These are phyloP conservation scores for Fraxinus anomala DNA, from an alignment of 257 asterid genomes.

Conservation along the genomic window DNA sequence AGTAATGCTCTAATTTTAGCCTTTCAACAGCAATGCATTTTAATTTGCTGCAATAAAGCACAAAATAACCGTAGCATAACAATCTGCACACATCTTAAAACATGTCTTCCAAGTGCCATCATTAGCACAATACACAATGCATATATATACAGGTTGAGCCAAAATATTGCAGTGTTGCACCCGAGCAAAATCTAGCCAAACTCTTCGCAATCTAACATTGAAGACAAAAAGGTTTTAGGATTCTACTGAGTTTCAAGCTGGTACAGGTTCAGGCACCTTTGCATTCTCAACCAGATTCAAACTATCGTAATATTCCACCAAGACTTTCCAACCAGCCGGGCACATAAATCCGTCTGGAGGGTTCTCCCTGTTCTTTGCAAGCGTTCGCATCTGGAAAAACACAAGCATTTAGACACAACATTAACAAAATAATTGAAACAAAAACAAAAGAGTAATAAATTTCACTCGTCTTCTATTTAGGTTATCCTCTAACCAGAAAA, in stretches of 20 bases:
- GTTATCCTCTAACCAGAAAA: too few relatives aligned
- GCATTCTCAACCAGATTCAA: constrained; percentile 36
- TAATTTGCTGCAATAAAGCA: too few relatives aligned
- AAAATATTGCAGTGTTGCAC: too few relatives aligned
- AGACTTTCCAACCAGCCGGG: constrained; percentile 58
- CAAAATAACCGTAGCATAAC: too few relatives aligned
- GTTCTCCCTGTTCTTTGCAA: constrained; percentile 52
- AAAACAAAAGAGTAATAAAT: too few relatives aligned
- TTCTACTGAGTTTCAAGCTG: constrained; percentile 27
- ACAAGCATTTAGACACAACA: not conserved
- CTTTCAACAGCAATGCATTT: too few relatives aligned
- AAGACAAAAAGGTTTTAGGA: not conserved
- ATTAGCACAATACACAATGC: not conserved
- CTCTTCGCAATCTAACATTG: not conserved
- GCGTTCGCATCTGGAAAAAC: constrained; percentile 48
- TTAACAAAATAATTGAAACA: too few relatives aligned
- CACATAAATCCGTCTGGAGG: constrained; percentile 69
- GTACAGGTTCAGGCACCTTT: constrained; percentile 31
- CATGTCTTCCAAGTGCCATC: not conserved
- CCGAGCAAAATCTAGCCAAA: not conserved
- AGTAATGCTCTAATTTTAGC: too few relatives aligned
- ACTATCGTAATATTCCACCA: constrained; percentile 58
- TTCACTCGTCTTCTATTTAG: not conserved
- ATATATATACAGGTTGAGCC: not conserved
- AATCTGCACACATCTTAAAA: too few relatives aligned